These are phyloP conservation scores for Chalciporus pseudorubinellus DNA, from an alignment of 768 basidiomycete species.

Conservation along the genomic window DNA sequence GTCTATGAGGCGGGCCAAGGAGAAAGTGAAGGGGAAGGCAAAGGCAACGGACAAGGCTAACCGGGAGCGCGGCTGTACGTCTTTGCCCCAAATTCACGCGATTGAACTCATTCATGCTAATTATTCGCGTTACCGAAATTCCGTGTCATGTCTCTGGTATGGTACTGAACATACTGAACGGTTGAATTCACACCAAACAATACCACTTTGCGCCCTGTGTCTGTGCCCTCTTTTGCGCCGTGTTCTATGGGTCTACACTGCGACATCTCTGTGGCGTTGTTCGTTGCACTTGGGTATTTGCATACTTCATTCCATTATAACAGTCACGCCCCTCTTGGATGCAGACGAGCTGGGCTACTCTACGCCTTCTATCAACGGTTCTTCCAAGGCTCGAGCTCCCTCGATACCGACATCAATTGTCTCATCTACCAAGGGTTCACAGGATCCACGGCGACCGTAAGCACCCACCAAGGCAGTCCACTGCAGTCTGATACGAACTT, in stretches of 20 bases:
- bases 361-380: conserved; percentile 29
- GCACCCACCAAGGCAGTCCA: conserved; percentile 14
- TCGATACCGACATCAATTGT: conserved; percentile 47
- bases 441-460: conserved; percentile 65
- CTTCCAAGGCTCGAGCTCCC: conserved; percentile 46
- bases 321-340: conserved; percentile 49
- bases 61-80: conserved; percentile 76
- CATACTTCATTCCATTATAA: conserved; percentile 1
- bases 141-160: conserved; percentile 2
- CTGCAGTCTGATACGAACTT: conserved; percentile 8
- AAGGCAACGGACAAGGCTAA: conserved; percentile 69
- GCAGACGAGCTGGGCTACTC: conserved; percentile 46
- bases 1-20: conserved; percentile 70
- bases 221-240: neutral
- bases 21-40: conserved; percentile 71
- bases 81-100: conserved; percentile 14
- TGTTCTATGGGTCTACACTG: conserved; percentile 4
- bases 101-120: conserved; percentile 9
- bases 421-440: conserved; percentile 50
- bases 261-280: conserved; percentile 16
- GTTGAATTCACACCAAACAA: conserved; percentile 11
- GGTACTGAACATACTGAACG: conserved; percentile 7
- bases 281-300: conserved; percentile 2
- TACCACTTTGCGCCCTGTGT: neutral
- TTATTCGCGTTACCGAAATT: conserved; percentile 17